phyloP scores from a whole-genome alignment of 2,329 filamentous ascomycete genomes.

The Penicillium paneum region DNA sequence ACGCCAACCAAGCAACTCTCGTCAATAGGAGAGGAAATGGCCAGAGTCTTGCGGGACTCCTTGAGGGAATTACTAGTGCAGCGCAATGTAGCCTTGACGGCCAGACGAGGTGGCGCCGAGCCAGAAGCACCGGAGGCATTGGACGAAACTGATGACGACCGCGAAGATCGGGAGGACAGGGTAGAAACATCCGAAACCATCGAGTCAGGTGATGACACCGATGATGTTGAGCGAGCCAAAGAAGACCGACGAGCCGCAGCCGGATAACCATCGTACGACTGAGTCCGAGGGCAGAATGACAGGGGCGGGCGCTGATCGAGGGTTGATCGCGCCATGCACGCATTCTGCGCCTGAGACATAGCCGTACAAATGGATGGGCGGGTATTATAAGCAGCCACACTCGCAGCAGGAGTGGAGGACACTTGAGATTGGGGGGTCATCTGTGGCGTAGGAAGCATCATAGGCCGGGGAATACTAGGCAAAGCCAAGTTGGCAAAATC shows the following conservation, averaged over 20 bases:
- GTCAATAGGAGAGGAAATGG: conserved; percentile 39
- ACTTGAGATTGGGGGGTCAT: conserved; percentile 57
- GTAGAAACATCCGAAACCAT: conserved; percentile 60
- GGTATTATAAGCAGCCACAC: conserved; percentile 47
- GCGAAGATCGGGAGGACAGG: conserved; percentile 53
- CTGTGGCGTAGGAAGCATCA: conserved; percentile 59
- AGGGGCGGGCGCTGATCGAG: conserved; percentile 50
- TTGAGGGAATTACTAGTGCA: conserved; percentile 39
- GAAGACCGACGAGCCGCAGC: conserved; percentile 49
- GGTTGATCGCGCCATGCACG: conserved; percentile 54
- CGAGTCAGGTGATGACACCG: conserved; percentile 58
- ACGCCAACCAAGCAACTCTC: conserved; percentile 34
- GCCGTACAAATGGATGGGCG: conserved; percentile 58
- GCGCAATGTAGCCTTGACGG: conserved; percentile 42
- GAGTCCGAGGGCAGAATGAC: conserved; percentile 34
- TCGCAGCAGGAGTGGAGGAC: conserved; percentile 60
- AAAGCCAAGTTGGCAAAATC: conserved; percentile 45
- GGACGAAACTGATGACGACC: conserved; percentile 50
- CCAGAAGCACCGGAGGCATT: conserved; percentile 35
- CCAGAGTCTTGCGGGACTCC: conserved; percentile 36
- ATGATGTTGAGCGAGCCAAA: conserved; percentile 52
- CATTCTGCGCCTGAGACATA: conserved; percentile 57
- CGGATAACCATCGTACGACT: conserved; percentile 49
- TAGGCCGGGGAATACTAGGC: conserved; percentile 54
- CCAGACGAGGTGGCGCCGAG: conserved; percentile 32